These are phyloP conservation scores for Elasticomyces elasticus DNA, from an alignment of 495 filamentous ascomycete species.

Conservation along the genomic window DNA sequence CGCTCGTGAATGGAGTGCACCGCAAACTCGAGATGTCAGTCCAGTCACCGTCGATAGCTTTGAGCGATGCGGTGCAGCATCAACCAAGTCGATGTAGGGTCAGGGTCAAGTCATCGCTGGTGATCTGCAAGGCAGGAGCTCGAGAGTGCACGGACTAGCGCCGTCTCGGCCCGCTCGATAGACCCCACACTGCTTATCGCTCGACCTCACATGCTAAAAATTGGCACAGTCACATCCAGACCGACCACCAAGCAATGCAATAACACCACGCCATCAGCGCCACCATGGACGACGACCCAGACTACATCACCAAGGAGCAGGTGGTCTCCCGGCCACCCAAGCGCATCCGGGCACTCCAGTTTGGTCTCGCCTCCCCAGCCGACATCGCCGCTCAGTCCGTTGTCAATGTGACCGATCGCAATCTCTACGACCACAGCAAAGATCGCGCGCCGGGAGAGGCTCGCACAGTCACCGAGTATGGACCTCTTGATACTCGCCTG, in stretches of 20 bases:
- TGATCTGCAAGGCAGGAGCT: no score
- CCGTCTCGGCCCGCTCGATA: no score
- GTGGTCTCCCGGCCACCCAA: conserved; percentile 79
- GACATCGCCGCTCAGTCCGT: conserved; percentile 92
- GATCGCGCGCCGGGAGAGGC: conserved; percentile 30
- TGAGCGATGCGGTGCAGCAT: no score
- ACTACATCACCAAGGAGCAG: conserved; percentile 55
- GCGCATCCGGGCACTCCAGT: conserved; percentile 84
- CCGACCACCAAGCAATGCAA: not conserved
- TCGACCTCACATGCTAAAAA: not conserved
- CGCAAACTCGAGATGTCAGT: no score
- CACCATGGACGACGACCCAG: not conserved
- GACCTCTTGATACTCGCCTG: conserved; percentile 76
- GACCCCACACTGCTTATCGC: no score
- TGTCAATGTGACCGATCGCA: conserved; percentile 79
- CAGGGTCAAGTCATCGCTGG: no score
- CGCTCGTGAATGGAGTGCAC: no score
- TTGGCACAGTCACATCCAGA: not conserved
- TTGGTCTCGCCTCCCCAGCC: conserved; percentile 84
- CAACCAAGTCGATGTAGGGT: no score
- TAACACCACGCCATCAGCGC: not conserved
- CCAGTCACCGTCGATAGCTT: no score
- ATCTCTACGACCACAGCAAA: conserved; percentile 77
- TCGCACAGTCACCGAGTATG: conserved; percentile 60
- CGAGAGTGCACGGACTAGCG: no score